Percentiles rank a stretch among this genome's conserved stretches.
phyloP scores from a whole-genome alignment of 495 filamentous ascomycete genomes.

The Neurospora tetrasperma region DNA sequence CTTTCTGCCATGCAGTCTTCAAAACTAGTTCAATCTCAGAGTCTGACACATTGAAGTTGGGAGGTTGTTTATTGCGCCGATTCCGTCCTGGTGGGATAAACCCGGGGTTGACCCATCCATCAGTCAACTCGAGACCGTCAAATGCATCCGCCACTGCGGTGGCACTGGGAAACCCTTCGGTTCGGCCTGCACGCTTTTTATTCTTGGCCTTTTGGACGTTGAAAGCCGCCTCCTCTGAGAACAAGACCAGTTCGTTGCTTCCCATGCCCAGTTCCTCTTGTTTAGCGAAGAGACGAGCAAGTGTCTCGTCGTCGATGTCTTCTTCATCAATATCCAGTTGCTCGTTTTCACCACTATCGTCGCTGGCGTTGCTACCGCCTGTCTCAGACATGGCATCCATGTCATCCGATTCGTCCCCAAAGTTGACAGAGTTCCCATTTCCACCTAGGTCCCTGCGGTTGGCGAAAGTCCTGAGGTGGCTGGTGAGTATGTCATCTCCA shows the following conservation, averaged over 20 bases:
- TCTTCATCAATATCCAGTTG: slow-evolving; percentile 12
- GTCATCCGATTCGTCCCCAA: slow-evolving; percentile 10
- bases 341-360: slow-evolving; percentile 26
- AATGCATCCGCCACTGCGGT: slow-evolving; percentile 61
- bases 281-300: slow-evolving; percentile 51
- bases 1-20: slow-evolving; percentile 55
- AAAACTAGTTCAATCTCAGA: slow-evolving; percentile 60
- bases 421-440: slow-evolving; percentile 20
- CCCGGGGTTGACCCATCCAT: slow-evolving; percentile 53
- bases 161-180: slow-evolving; percentile 39
- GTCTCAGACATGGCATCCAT: slow-evolving; percentile 16
- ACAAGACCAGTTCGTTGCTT: slow-evolving; percentile 46
- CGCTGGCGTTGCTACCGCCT: slow-evolving; percentile 20
- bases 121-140: slow-evolving; percentile 73
- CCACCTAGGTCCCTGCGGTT: slow-evolving; percentile 39
- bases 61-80: slow-evolving; percentile 39
- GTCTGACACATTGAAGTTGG: slow-evolving; percentile 54
- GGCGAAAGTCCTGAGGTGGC: slow-evolving; percentile 17
- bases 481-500: slow-evolving; percentile 17
- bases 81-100: slow-evolving; percentile 45
- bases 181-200: slow-evolving; percentile 2
- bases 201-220: background rate
- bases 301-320: slow-evolving; percentile 43
- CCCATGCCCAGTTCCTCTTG: slow-evolving; percentile 58
- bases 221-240: slow-evolving; percentile 26